Base-by-base conservation (phyloP, 2,329 filamentous ascomycete genomes). In the Colletotrichum australisinense region DNA sequence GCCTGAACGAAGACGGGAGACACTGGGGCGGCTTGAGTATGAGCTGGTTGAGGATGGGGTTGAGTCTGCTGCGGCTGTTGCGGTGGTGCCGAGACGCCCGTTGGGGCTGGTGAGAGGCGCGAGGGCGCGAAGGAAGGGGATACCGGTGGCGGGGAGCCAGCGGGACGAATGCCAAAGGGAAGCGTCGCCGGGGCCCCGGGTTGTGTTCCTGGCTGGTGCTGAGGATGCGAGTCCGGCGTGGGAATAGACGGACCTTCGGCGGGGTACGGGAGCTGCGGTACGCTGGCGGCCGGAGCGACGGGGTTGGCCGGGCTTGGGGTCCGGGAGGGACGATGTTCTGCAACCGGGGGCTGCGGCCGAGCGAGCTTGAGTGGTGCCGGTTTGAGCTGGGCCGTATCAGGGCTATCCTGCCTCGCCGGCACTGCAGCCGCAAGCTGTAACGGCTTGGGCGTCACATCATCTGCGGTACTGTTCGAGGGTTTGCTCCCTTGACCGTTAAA, bases 281-380 rank as follows among this genome's bases (percentile, higher is more conserved):
- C 4, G 24, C 8, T 19, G 7, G 42, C 1, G 8, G 63, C 30
- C 38, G 62, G 62, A n/a, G 62, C 28, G 14, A 46, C 16, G 7
- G 63, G 24, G 3, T 26, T 57, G 42, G 63, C n/a, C 32, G 53
- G 26, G 1, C 32, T 11, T 2, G 53, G 24, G n/a, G 42, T n/a
- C 19, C 35, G 14, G n/a, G 52, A n/a, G 22, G 53, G 3, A 49
- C 24, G 53, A 9, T 32, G 35, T 7, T 66, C 32, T 26, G 26
- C 28, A 30, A 30, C 49, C 12, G 65, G 69, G 19, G 58, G 32
- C 19, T 58, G 57, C 22, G 69, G 69, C 8, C 64, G 69, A 1
- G 59, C 9, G 58, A 73, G 24, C 6, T 60, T 64, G n/a, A 73
- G 19, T 30, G 70, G 70, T 32, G 66, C 70, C 66, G 70, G 70